Conservation (phyloP, 129 eudicot genomes). For the carrot (Daucus carota) region DNA sequence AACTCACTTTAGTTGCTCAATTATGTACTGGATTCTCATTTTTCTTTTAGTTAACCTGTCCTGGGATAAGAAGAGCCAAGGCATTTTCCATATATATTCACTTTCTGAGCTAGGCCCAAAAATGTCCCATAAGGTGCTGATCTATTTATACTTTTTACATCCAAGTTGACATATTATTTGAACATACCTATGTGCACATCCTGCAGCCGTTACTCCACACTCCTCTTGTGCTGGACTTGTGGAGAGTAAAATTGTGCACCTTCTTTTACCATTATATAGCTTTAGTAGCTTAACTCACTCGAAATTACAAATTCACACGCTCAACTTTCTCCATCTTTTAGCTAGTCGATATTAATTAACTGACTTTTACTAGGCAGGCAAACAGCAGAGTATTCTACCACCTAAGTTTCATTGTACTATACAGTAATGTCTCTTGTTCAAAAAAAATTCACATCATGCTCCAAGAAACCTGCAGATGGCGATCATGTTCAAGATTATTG, state of each 20-base stretch:
- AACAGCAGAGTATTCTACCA: not conserved
- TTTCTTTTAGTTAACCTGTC: not conserved
- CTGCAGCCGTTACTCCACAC: slow-evolving; percentile 26
- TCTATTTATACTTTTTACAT: not conserved
- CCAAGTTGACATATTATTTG: slow-evolving; percentile 13
- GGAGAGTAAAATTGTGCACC: slow-evolving; percentile 7
- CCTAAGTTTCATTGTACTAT: not conserved
- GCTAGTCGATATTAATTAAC: not conserved
- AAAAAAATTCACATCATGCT: slow-evolving; percentile 7
- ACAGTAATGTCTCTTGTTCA: slow-evolving; percentile 20
- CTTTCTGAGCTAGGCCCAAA: not conserved
- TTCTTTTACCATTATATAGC: not conserved
- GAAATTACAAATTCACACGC: not conserved
- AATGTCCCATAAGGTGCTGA: not conserved
- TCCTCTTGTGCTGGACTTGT: slow-evolving; percentile 19
- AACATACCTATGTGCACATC: slow-evolving; percentile 16
- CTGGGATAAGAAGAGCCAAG: not conserved
- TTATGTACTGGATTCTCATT: not conserved
- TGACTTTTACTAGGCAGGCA: not conserved
- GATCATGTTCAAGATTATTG: slow-evolving; percentile 18
- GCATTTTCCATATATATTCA: not conserved
- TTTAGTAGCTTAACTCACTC: not conserved
- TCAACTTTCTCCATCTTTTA: not conserved
- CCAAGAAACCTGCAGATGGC: slow-evolving; percentile 17
- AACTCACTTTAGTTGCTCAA: not conserved